A percentile compares a stretch with the other conserved stretches of the same genome.
Evolutionary conservation across 2,329 filamentous ascomycete species (phyloP).

Genomic region (Aureobasidium sp.): DNA sequence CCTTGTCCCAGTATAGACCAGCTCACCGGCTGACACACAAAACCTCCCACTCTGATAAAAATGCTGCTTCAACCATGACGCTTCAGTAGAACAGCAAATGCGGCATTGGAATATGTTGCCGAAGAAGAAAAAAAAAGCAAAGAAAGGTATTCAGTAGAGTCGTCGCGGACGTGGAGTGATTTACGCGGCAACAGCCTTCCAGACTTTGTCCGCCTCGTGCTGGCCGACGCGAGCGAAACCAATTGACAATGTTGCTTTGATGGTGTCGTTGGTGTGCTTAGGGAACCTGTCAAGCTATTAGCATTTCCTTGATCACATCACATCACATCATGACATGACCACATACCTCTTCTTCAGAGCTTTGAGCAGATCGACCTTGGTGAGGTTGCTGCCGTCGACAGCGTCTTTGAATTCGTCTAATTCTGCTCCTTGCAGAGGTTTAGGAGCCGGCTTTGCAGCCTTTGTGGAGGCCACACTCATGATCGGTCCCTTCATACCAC

Average conservation of each 20-base stretch:
- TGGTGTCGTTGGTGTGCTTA: slow-evolving; percentile 58
- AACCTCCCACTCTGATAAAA: not conserved
- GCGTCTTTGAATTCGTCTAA: slow-evolving; percentile 60
- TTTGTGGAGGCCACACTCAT: slow-evolving; percentile 23
- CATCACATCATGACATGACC: not conserved
- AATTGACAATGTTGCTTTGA: slow-evolving; percentile 60
- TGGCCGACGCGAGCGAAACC: slow-evolving; percentile 56
- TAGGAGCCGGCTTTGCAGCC: slow-evolving; percentile 29
- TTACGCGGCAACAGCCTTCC: slow-evolving; percentile 29
- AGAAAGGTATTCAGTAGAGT: not conserved
- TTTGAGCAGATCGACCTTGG: slow-evolving; percentile 67
- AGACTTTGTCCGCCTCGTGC: slow-evolving; percentile 57
- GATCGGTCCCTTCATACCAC: slow-evolving; percentile 27
- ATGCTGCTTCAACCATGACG: not conserved
- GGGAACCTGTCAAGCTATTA: slow-evolving; percentile 46
- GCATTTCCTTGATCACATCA: slow-evolving; percentile 11
- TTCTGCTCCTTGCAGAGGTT: slow-evolving; percentile 49
- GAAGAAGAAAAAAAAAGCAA: not conserved
- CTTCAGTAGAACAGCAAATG: not conserved
- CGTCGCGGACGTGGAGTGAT: not conserved
- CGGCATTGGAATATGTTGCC: not conserved
- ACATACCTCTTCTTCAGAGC: slow-evolving; percentile 59
- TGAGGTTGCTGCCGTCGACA: slow-evolving; percentile 62
- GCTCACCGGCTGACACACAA: not conserved
- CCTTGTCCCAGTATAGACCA: not conserved